Percentiles rank a stretch among this genome's conserved stretches.
phyloP scores from a whole-genome alignment of 139 green algal genomes.

The Chlamydomonas sphaeroides region DNA sequence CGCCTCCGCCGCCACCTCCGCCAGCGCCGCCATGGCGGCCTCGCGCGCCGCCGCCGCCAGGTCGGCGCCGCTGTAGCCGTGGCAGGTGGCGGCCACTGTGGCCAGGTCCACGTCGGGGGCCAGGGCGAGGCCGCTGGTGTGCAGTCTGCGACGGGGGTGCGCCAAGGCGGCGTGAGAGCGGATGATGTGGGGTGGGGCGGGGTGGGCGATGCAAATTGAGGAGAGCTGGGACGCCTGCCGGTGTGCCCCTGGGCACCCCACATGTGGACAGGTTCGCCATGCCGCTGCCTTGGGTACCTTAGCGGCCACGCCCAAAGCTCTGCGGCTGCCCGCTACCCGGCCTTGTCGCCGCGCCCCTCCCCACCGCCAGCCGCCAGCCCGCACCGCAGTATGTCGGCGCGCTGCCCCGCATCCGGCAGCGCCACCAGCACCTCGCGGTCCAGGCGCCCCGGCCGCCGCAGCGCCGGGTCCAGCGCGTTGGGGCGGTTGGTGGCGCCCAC shows the following conservation, averaged over 20 bases:
- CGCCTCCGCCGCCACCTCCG: conserved; percentile 29
- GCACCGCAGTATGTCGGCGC: conserved; percentile 54
- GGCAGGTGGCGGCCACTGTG: conserved; percentile 64
- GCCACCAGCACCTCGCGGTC: conserved; percentile 88
- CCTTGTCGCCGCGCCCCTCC: too few species aligned
- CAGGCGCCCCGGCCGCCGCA: conserved; percentile 87
- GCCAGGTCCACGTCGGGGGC: conserved; percentile 72
- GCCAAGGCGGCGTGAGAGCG: too few species aligned
- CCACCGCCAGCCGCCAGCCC: too few species aligned
- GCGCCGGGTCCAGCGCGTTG: conserved; percentile 89
- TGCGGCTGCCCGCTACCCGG: too few species aligned
- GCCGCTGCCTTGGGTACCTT: too few species aligned
- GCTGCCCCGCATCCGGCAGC: conserved; percentile 61
- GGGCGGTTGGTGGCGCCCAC: conserved; percentile 90
- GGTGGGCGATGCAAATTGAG: background rate
- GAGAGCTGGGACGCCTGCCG: too few species aligned
- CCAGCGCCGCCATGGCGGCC: conserved; percentile 79
- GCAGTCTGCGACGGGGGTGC: conserved; percentile 59
- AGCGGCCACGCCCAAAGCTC: too few species aligned
- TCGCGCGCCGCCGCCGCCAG: conserved; percentile 80
- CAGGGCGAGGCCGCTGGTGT: conserved; percentile 67
- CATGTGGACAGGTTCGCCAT: too few species aligned
- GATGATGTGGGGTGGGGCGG: background rate
- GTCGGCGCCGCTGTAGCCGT: conserved; percentile 91
- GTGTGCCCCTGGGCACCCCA: too few species aligned